These are phyloP conservation scores for Nitzschia putrida DNA, from an alignment of 108 stramenopile species.

Conservation along the genomic window DNA sequence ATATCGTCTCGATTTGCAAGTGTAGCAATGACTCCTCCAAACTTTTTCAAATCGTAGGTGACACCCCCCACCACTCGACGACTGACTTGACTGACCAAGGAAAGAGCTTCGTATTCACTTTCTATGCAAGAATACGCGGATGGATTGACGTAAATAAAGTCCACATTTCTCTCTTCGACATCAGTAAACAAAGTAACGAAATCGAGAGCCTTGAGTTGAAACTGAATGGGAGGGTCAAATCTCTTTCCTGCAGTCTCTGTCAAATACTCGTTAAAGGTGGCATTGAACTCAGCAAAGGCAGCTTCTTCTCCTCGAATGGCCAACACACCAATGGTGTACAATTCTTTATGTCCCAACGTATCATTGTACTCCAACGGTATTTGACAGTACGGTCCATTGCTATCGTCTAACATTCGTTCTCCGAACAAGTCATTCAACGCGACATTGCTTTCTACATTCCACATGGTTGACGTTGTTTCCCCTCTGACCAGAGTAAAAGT, in stretches of 20 bases:
- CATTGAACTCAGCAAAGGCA: conserved; percentile 37
- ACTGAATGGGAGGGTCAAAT: conserved; percentile 33
- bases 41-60: conserved; percentile 34
- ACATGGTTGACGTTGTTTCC: too few species aligned
- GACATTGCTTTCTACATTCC: too few species aligned
- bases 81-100: conserved; percentile 33
- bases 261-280: conserved; percentile 38
- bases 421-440: too few species aligned
- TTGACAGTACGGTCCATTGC: background rate
- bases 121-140: conserved; percentile 45
- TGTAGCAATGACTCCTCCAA: conserved; percentile 40
- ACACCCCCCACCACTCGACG: conserved; percentile 20
- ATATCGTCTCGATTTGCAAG: conserved; percentile 18
- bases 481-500: too few species aligned
- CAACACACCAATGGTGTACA: conserved; percentile 42
- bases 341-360: conserved; percentile 3
- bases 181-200: conserved; percentile 15
- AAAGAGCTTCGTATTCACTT: conserved; percentile 35
- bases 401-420: too few species aligned
- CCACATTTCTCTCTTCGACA: conserved; percentile 7
- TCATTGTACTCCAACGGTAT: conserved; percentile 9
- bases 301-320: conserved; percentile 37
- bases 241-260: conserved; percentile 36
- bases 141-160: conserved; percentile 47
- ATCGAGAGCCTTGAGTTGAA: conserved; percentile 31